phyloP scores from a whole-genome alignment of 2,329 filamentous ascomycete genomes.

The Bimuria novae-zelandiae region DNA sequence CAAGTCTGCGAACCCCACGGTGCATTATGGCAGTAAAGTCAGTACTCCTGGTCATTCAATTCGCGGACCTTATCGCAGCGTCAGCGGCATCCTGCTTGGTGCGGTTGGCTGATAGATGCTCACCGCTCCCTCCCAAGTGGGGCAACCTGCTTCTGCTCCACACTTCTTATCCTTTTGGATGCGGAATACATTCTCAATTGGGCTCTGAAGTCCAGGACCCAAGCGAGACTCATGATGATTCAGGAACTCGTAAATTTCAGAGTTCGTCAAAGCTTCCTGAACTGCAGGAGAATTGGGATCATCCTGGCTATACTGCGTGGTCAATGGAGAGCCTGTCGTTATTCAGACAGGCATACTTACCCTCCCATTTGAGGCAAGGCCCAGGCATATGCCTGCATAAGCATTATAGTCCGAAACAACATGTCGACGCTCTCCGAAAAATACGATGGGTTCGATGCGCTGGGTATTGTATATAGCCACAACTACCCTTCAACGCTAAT shows the following conservation, averaged over 20 bases:
- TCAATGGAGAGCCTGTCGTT: neutral
- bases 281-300: neutral
- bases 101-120: neutral
- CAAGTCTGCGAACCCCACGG: slow-evolving; percentile 12
- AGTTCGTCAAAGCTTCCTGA: slow-evolving; percentile 2
- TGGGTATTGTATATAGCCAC: too few species aligned
- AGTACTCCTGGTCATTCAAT: neutral
- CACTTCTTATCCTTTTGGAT: slow-evolving; percentile 5
- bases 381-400: neutral
- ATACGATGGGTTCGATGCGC: too few species aligned
- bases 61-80: neutral
- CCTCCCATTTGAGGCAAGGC: neutral
- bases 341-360: neutral
- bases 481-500: too few species aligned
- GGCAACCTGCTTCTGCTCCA: slow-evolving; percentile 8
- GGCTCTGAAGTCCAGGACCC: neutral
- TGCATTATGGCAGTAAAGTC: slow-evolving; percentile 13
- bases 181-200: slow-evolving; percentile 1
- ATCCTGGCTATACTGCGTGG: neutral
- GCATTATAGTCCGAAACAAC: neutral
- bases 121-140: slow-evolving; percentile 9
- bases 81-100: neutral
- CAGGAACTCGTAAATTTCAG: slow-evolving; percentile 6
- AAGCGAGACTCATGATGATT: slow-evolving; percentile 3
- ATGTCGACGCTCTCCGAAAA: neutral